Conservation (phyloP, 2,329 filamentous ascomycete species). For the Metarhizium sp. region DNA sequence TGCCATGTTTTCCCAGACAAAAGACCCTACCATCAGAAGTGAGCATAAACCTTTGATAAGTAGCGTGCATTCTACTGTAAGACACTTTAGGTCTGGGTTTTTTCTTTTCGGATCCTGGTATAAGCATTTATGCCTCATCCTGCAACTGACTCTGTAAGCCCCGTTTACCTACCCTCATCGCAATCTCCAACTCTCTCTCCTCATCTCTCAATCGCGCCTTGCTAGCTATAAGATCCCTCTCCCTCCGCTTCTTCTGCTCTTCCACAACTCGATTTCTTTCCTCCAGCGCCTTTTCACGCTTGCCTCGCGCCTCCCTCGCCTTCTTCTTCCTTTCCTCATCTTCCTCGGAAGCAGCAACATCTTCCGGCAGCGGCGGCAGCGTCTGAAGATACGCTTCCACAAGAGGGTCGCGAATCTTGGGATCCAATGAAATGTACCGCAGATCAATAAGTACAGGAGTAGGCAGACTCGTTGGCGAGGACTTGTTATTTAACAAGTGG, state of each 20-base stretch:
- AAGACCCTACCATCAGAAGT: too few species aligned
- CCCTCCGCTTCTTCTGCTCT: slow-evolving; percentile 52
- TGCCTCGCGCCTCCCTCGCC: slow-evolving; percentile 39
- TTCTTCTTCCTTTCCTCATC: slow-evolving; percentile 39
- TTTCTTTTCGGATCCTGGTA: background rate
- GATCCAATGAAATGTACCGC: slow-evolving; percentile 58
- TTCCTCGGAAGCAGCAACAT: slow-evolving; percentile 30
- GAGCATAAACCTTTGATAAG: too few species aligned
- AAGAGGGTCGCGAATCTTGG: slow-evolving; percentile 51
- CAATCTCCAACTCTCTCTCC: slow-evolving; percentile 57
- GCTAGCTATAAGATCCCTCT: slow-evolving; percentile 49
- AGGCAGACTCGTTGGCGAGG: slow-evolving; percentile 50
- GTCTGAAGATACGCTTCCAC: slow-evolving; percentile 58
- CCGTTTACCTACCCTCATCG: slow-evolving; percentile 59
- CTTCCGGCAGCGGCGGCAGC: slow-evolving; percentile 48
- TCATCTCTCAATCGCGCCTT: slow-evolving; percentile 55
- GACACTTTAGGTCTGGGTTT: background rate
- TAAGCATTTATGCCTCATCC: slow-evolving; percentile 14
- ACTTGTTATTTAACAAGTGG: slow-evolving; percentile 49
- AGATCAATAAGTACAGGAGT: slow-evolving; percentile 54
- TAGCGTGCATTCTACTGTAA: too few species aligned
- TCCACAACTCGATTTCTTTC: slow-evolving; percentile 54
- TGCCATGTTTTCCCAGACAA: too few species aligned
- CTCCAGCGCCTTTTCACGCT: slow-evolving; percentile 57
- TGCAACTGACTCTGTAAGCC: slow-evolving; percentile 53